Base-by-base conservation (phyloP, 139 green algal species). In the Coccomyxa sp. region DNA sequence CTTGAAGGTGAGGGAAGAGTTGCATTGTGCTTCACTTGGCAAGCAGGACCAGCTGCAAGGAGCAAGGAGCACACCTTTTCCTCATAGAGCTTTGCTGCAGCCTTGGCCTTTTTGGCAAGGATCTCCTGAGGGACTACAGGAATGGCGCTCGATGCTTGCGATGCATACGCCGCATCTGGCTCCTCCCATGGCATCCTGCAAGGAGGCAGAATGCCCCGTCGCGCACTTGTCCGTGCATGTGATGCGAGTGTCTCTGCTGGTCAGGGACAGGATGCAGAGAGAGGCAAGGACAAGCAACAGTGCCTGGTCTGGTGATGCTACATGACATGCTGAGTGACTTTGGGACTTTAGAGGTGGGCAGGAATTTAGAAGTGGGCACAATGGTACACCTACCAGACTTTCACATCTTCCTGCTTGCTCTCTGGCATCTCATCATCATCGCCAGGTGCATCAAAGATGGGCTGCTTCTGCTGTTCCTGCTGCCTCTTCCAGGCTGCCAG, bases 121-220 rank as follows among this genome's bases (percentile, higher is more conserved):
- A 70, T 74, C 50, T 77, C 71, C 37, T 70, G 50, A 70, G 80
- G 50, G 24, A 35, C 75, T 31, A 6, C 31, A 41, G 9, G 71
- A 40, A 9, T 68, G 50, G 31, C 55, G 75, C 38, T 70, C 70
- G 35, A 54, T 27, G 22, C 68, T 39, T 2, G 74, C 71, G 36
- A n/a, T n/a, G 64, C 40, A 27, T 64, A 41, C 4, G 54, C 58
- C 35, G 73, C 40, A 7, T 44, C 68, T 8, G 83, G 76, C 36
- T 91, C 85, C 33, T 91, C 87, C 87, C 87, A 91, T 2, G 87
- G 87, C 78, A 88, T 82, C 87, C 87, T 83, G 79, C 76, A 68
- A 18, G 5, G 33, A 68, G 29, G 22, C 24, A 74, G 3, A 36
- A 40, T 8, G 39, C 8, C 8, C 34, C 10, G 58, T 8, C 9